These are phyloP conservation scores for Tephrocybe sp. DNA, from an alignment of 768 basidiomycete species.

Conservation along the genomic window DNA sequence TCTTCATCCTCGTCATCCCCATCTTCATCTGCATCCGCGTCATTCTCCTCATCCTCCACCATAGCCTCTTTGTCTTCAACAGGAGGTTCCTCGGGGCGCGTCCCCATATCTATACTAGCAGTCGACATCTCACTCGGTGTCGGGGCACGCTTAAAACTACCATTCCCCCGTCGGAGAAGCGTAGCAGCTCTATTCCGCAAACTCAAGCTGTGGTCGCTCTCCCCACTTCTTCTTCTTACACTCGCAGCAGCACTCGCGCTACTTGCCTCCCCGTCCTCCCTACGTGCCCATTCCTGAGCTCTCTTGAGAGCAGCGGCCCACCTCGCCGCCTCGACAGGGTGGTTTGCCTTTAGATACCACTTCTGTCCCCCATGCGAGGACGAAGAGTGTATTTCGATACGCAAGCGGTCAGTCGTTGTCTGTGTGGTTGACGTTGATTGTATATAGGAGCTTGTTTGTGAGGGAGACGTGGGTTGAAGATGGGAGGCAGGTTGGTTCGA, in stretches of 20 bases:
- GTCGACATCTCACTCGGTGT: slow-evolving; percentile 4
- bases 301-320: slow-evolving; percentile 79
- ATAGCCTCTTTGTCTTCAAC: slow-evolving; percentile 19
- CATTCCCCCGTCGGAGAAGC: slow-evolving; percentile 6
- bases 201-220: slow-evolving; percentile 44
- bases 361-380: slow-evolving; percentile 49
- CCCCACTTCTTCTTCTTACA: slow-evolving; percentile 35
- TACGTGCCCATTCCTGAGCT: slow-evolving; percentile 69
- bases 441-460: neutral
- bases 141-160: neutral
- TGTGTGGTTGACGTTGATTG: neutral
- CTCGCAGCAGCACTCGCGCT: slow-evolving; percentile 3
- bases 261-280: slow-evolving; percentile 29
- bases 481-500: neutral
- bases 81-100: slow-evolving; percentile 14
- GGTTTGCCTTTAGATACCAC: slow-evolving; percentile 83
- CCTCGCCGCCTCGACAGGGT: slow-evolving; percentile 84
- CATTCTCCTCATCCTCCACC: slow-evolving; percentile 23
- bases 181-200: slow-evolving; percentile 19
- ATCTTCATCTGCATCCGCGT: slow-evolving; percentile 40
- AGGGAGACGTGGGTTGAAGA: neutral
- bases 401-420: slow-evolving; percentile 49
- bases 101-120: slow-evolving; percentile 15
- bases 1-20: slow-evolving; percentile 31
- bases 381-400: slow-evolving; percentile 74